phyloP scores from a whole-genome alignment of 805 yeast genomes.

The Saccharomyces kudriavzevii region DNA sequence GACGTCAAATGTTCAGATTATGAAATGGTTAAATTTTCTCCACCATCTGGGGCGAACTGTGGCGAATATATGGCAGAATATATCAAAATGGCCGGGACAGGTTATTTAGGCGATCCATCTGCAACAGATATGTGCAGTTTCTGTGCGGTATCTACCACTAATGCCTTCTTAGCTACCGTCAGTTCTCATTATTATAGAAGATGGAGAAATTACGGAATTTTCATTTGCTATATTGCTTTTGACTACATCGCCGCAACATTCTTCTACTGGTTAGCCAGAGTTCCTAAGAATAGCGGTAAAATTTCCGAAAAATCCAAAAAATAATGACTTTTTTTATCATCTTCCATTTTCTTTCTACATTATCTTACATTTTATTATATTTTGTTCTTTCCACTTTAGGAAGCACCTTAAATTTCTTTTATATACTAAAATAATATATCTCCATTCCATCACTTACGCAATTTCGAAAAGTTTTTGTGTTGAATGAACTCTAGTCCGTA shows the following conservation, averaged over 20 bases:
- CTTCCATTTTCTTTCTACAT: background rate
- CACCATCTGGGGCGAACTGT: conserved; percentile 53
- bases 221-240: conserved; percentile 43
- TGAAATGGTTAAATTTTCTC: conserved; percentile 43
- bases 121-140: conserved; percentile 47
- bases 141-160: conserved; percentile 50
- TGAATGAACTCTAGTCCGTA: no score
- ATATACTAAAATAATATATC: background rate
- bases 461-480: no score
- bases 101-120: conserved; percentile 40
- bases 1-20: conserved; percentile 38
- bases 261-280: conserved; percentile 61
- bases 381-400: background rate
- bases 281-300: conserved; percentile 45
- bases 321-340: background rate
- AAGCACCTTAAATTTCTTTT: background rate
- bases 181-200: conserved; percentile 32
- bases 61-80: conserved; percentile 40
- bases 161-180: conserved; percentile 45
- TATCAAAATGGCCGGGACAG: conserved; percentile 32
- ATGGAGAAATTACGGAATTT: conserved; percentile 59
- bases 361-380: background rate
- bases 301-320: background rate
- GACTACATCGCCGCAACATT: conserved; percentile 36
- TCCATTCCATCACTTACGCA: no score